Conservation (phyloP, 108 stramenopile genomes). For the Schizochytrium sp. region DNA sequence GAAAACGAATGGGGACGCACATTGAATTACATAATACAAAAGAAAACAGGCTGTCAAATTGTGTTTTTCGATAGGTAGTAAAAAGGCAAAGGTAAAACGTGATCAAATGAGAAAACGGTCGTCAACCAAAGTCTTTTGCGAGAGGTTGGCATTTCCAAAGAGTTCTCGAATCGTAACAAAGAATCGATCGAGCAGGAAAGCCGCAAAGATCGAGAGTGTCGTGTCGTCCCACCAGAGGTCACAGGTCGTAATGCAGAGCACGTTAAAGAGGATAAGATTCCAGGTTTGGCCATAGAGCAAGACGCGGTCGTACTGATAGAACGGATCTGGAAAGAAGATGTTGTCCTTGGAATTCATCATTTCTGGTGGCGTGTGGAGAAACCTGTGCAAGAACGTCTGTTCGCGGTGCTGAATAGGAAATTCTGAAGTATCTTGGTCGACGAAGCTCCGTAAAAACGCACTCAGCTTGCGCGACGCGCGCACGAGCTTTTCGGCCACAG, state of each 20-base stretch:
- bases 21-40: too few relatives aligned
- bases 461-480: conserved; percentile 35
- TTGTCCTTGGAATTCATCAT: conserved; percentile 29
- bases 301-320: conserved; percentile 18
- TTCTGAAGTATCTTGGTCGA: conserved; percentile 28
- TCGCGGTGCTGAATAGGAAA: not conserved
- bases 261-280: conserved; percentile 56
- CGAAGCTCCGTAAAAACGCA: conserved; percentile 36
- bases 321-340: conserved; percentile 55
- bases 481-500: not conserved
- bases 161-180: conserved; percentile 25
- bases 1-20: too few relatives aligned
- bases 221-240: conserved; percentile 53
- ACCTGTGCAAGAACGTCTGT: not conserved
- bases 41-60: too few relatives aligned
- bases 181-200: conserved; percentile 50
- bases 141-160: conserved; percentile 51
- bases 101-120: conserved; percentile 50
- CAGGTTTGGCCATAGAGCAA: conserved; percentile 56
- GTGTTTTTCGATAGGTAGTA: too few relatives aligned
- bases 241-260: conserved; percentile 51
- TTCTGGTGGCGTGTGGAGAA: conserved; percentile 27
- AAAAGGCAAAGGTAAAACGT: too few relatives aligned
- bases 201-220: conserved; percentile 38
- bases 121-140: conserved; percentile 55